Conservation (phyloP, 75 land plant genomes). For the Cunninghamia lanceolata region DNA sequence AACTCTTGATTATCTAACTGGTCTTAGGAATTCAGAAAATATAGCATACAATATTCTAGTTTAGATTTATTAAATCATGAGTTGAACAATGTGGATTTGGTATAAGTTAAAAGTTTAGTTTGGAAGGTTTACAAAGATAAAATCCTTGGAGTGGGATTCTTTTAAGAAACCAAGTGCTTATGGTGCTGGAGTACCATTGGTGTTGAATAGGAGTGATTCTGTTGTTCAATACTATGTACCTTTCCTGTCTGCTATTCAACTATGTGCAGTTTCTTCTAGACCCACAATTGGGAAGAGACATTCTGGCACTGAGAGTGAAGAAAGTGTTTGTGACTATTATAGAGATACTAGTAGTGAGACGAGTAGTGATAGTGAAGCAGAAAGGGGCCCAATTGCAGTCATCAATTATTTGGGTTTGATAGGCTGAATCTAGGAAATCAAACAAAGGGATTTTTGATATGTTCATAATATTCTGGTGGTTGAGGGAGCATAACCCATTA, state of each 20-base stretch:
- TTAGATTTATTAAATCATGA: no score
- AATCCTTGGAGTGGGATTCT: no score
- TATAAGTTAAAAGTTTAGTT: no score
- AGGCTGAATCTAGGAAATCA: conserved; percentile 18
- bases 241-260: conserved; percentile 71
- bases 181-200: conserved; percentile 76
- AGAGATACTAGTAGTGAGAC: conserved; percentile 31
- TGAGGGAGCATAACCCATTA: no score
- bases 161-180: conserved; percentile 90
- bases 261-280: conserved; percentile 33
- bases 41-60: no score
- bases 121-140: no score
- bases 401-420: conserved; percentile 2
- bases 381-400: conserved; percentile 9
- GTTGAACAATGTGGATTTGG: no score
- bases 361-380: conserved; percentile 42
- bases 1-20: no score
- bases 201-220: conserved; percentile 54
- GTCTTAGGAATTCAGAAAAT: no score
- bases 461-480: no score
- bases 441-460: no score
- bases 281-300: conserved; percentile 10
- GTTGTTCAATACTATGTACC: conserved; percentile 85
- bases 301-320: conserved; percentile 23
- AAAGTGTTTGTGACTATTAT: conserved; percentile 33